Evolutionary conservation across 2,329 filamentous ascomycete genomes (phyloP).

Genomic region (Hortaea werneckii): DNA sequence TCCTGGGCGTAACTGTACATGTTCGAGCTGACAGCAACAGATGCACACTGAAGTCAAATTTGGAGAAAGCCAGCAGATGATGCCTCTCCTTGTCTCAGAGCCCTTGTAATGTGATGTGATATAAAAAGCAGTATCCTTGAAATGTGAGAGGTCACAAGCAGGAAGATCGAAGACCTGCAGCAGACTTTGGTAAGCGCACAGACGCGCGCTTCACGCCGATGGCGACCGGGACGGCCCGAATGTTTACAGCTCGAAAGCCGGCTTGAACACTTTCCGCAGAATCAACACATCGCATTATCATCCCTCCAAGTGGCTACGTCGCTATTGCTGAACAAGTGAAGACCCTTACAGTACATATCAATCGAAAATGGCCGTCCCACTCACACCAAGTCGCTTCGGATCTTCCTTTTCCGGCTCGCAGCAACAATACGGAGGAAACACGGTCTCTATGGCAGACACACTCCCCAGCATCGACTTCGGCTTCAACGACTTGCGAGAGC

Average conservation of each 20-base stretch:
- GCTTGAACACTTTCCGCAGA: no score
- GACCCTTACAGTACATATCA: background rate
- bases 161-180: no score
- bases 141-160: no score
- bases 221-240: background rate
- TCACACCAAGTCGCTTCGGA: conserved; percentile 51
- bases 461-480: conserved; percentile 89
- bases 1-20: conserved; percentile 8
- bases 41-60: no score
- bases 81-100: no score
- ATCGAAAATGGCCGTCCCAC: conserved; percentile 10
- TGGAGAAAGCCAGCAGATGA: no score
- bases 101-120: no score
- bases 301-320: no score
- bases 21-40: conserved; percentile 3
- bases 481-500: conserved; percentile 87
- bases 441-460: conserved; percentile 61
- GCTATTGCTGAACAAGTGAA: background rate
- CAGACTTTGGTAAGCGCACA: background rate
- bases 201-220: background rate
- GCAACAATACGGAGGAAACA: conserved; percentile 43
- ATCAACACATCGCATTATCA: no score
- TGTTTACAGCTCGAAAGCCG: background rate
- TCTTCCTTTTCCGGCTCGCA: conserved; percentile 54
- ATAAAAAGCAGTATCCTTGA: no score